phyloP scores from a whole-genome alignment of 768 basidiomycete species.

The Cyathus striatus region DNA sequence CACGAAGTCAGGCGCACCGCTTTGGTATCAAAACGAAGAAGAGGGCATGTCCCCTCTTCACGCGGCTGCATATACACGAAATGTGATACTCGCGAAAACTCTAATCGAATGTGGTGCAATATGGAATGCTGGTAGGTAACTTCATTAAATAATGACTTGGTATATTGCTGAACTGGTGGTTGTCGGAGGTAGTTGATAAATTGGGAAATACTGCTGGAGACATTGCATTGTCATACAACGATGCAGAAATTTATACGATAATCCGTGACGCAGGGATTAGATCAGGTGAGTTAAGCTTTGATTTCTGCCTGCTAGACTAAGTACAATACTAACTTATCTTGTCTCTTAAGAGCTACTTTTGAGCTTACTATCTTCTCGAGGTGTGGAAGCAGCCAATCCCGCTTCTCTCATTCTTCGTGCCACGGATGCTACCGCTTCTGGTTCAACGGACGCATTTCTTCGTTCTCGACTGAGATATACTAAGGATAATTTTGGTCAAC shows the following conservation, averaged over 20 bases:
- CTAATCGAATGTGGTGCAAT: slow-evolving; percentile 80
- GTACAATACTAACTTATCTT: too few relatives aligned
- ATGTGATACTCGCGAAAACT: slow-evolving; percentile 53
- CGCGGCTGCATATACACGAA: slow-evolving; percentile 75
- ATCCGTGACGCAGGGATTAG: slow-evolving; percentile 94
- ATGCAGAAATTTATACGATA: slow-evolving; percentile 62
- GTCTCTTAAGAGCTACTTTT: too few relatives aligned
- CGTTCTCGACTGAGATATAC: slow-evolving; percentile 63
- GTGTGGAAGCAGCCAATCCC: slow-evolving; percentile 23
- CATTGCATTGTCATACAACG: slow-evolving; percentile 82
- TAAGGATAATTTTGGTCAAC: slow-evolving; percentile 69
- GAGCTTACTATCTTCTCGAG: slow-evolving; percentile 48
- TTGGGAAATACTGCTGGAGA: slow-evolving; percentile 84
- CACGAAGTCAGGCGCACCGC: slow-evolving; percentile 65
- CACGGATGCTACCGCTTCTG: slow-evolving; percentile 51
- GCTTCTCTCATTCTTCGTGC: slow-evolving; percentile 38
- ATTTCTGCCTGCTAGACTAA: too few relatives aligned
- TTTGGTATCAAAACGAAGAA: slow-evolving; percentile 85
- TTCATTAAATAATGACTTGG: neutral
- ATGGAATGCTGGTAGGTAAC: slow-evolving; percentile 80
- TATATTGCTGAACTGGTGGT: too few relatives aligned
- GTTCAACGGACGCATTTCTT: slow-evolving; percentile 67
- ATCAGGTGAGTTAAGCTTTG: slow-evolving; percentile 70
- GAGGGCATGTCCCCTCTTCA: slow-evolving; percentile 84
- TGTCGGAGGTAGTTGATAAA: slow-evolving; percentile 61